Base-by-base conservation (phyloP, 176 grass and related monocot genomes). In the Alopecurus myosuroides region DNA sequence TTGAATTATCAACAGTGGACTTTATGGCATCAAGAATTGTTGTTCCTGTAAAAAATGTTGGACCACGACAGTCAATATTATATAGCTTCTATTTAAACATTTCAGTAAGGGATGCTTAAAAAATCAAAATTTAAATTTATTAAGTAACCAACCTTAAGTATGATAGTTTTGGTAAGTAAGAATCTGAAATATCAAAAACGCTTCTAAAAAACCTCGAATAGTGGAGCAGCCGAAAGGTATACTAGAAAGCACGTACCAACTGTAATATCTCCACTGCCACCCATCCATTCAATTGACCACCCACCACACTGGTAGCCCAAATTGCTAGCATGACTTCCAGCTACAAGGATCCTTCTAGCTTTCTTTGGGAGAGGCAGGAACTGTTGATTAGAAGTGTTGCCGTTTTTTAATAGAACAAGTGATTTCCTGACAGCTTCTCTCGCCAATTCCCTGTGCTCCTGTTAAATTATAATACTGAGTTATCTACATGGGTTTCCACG, bases 221-320 rank as follows among this genome's bases (percentile, higher is more conserved):
- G 26, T 15, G 18, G 60, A 84, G 48, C 7, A 81, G 74, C 52
- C 61, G 45, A 77, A 40, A 41, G 30, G 30, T 80, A 49, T 60
- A 76, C 33, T 66, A 33, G 81, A 82, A 31, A 67, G 10, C 20
- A 79, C 87, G 17, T 88, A 98, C 95, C 95, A 25, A 73, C 76
- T 77, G 95, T 98, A 81, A 98, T 98, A 82, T 98, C 39, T 77
- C 95, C 93, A 57, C 89, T 98, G 50, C 20, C 87, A 50, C 93
- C 95, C 71, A 90, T 92, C 95, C 95, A 98, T 75, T 98, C 40
- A 86, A 98, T 95, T 55, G 95, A 95, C 95, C 95, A 98, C 20
- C 95, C 95, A 77, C 95, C 95, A 92, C 95, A 98, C 66, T 98
- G 95, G 77, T 98, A 98, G 55, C 95, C 95, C 74, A 98, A 91